Percentiles rank a stretch among this genome's conserved stretches.
These are phyloP conservation scores for Acrodontium crateriforme DNA, from an alignment of 2,329 filamentous ascomycete genomes.

Conservation along the genomic window DNA sequence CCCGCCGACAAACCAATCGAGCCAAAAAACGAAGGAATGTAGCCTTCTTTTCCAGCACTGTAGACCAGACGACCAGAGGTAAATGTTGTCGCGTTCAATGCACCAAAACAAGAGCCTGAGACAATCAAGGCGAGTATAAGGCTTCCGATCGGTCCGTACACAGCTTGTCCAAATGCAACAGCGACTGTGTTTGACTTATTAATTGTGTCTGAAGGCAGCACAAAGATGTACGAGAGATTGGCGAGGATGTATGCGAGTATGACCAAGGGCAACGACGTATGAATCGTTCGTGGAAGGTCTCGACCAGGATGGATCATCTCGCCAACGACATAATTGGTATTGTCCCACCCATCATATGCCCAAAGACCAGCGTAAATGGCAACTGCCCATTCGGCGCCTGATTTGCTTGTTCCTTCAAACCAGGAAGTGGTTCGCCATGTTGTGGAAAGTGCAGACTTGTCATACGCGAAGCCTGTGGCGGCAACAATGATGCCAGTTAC, in stretches of 20 bases:
- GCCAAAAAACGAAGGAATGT: constrained; percentile 72
- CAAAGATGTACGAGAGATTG: constrained; percentile 88
- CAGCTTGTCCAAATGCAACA: constrained; percentile 78
- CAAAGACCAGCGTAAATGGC: constrained; percentile 90
- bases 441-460: constrained; percentile 44
- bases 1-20: constrained; percentile 56
- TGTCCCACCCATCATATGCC: constrained; percentile 99
- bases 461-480: constrained; percentile 64
- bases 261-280: constrained; percentile 89
- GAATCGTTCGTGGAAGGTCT: constrained; percentile 86
- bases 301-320: constrained; percentile 86
- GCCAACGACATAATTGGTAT: constrained; percentile 94
- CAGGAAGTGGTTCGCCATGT: constrained; percentile 75
- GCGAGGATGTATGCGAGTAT: constrained; percentile 82
- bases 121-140: constrained; percentile 80
- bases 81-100: constrained; percentile 87
- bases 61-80: constrained; percentile 87
- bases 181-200: constrained; percentile 90
- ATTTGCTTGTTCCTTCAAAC: constrained; percentile 74
- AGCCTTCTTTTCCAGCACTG: constrained; percentile 87
- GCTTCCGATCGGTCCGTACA: constrained; percentile 73
- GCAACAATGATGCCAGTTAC: constrained; percentile 83
- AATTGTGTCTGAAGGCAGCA: constrained; percentile 67
- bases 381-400: constrained; percentile 79
- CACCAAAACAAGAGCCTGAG: constrained; percentile 81